These are phyloP conservation scores for Escovopsis weberi DNA, from an alignment of 2,329 filamentous ascomycete genomes.

Conservation along the genomic window DNA sequence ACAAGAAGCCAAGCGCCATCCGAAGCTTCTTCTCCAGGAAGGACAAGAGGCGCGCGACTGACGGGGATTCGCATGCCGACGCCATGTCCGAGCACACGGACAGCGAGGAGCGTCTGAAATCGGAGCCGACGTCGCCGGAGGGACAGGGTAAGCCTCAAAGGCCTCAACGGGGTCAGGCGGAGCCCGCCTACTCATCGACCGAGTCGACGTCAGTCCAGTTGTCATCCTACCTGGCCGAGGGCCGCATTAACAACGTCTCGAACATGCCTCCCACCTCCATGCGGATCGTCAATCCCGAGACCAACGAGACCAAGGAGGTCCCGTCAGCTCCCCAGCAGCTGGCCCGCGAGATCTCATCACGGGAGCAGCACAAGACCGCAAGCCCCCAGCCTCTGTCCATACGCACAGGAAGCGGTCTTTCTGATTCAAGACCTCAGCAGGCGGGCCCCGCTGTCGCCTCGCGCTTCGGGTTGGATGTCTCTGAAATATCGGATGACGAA, in stretches of 20 bases:
- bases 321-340: constrained; percentile 16
- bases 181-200: constrained; percentile 23
- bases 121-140: constrained; percentile 33
- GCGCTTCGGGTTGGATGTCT: constrained; percentile 57
- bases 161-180: constrained; percentile 36
- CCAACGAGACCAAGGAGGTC: constrained; percentile 25
- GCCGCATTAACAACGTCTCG: constrained; percentile 35
- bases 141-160: constrained; percentile 58
- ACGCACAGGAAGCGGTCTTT: constrained; percentile 19
- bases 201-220: too few species aligned
- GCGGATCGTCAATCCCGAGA: constrained; percentile 43
- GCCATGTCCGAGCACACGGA: constrained; percentile 27
- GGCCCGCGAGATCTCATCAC: constrained; percentile 14
- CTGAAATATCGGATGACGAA: constrained; percentile 44
- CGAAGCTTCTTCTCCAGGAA: constrained; percentile 49
- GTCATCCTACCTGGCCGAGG: constrained; percentile 28
- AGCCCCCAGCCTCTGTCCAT: constrained; percentile 9
- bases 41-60: constrained; percentile 41
- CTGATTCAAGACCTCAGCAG: constrained; percentile 39
- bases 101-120: constrained; percentile 27
- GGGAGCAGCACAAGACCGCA: constrained; percentile 20
- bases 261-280: constrained; percentile 42
- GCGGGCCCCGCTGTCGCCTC: constrained; percentile 33
- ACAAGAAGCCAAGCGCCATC: constrained; percentile 42
- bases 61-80: constrained; percentile 50